phyloP scores from a whole-genome alignment of 2,329 filamentous ascomycete genomes.

The Trichoderma aggressivum region DNA sequence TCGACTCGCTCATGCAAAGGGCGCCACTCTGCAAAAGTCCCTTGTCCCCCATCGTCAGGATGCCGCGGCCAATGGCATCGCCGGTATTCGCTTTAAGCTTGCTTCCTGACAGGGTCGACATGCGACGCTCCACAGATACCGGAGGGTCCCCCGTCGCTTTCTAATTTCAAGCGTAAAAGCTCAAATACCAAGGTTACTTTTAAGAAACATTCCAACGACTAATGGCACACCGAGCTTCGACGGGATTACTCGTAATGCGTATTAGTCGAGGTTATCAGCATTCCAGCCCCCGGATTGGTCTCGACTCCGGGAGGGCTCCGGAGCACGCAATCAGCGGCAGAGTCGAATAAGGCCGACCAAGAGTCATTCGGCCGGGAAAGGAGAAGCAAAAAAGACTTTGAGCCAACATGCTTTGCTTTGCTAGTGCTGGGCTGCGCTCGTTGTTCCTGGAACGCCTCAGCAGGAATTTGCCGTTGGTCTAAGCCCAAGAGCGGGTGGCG shows the following conservation, averaged over 20 bases:
- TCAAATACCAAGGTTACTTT: conserved; percentile 13
- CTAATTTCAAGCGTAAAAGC: conserved; percentile 16
- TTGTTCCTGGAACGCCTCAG: conserved; percentile 2
- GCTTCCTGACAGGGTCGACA: conserved; percentile 3
- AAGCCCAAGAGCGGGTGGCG: conserved; percentile 11
- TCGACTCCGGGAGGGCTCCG: not conserved
- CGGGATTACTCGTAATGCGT: not conserved
- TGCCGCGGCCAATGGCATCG: conserved; percentile 1
- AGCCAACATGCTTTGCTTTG: not conserved
- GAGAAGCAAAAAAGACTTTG: not conserved
- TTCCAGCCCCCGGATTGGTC: not conserved
- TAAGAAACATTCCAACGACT: not conserved
- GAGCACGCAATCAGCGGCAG: conserved; percentile 3
- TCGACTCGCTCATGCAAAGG: not conserved
- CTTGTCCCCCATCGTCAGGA: not conserved
- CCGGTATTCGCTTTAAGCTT: conserved; percentile 1
- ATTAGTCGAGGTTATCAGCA: not conserved
- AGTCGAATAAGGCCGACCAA: not conserved
- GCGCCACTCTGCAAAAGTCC: conserved; percentile 19
- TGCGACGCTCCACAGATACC: not conserved
- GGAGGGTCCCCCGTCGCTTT: not conserved
- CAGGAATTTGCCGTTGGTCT: conserved; percentile 4
- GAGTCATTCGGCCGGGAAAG: not conserved
- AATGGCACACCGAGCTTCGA: not conserved
- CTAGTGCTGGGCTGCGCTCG: not conserved